Base-by-base conservation (phyloP, 2,329 filamentous ascomycete genomes). In the Ceratocystis cubensis region DNA sequence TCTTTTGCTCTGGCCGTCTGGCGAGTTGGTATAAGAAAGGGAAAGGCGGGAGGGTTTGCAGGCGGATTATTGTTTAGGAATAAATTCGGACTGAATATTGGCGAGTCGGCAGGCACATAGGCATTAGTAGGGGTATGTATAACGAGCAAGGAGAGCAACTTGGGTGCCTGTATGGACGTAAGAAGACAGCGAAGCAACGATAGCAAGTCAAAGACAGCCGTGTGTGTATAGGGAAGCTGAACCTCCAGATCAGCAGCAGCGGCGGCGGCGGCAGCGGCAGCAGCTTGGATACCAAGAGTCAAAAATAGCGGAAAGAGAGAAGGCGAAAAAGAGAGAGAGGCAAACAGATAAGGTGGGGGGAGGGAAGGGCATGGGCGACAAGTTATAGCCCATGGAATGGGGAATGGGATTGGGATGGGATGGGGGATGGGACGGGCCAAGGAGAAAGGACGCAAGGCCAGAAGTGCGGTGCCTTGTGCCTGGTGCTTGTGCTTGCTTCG, bases 41-140 rank as follows among this genome's bases (percentile, higher is more conserved):
- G 22, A 50, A 10, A 22, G 20, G 13, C 25, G 22, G 53, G 53
- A 57, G 53, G 5, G 53, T 13, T 17, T 13, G 8, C 15, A 28
- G 53, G 20, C 8, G 53, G 53, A 57, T 28, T 57, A 30, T 28
- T 28, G 53, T 30, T 57, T 57, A 57, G 28, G 53, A 17, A 57
- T 20, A 57, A 57, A 57, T 28, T 57, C 53, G 53, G 53, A 28
- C 10, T 28, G 53, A 30, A 57, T 57, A n/a, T 57, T 28, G 53
- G 53, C 53, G 20, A 28, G 25, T 57, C 15, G 10, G 28, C 25
- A 22, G 17, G 22, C 8, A 57, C 53, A 28, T 15, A 30, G 22
- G 30, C 8, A 57, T 57, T 33, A 57, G 53, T 57, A 57, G 53
- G 22, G 53, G 33, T 37, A 37, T 15, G 22, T 57, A 57, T 57